A percentile compares a stretch with the other conserved stretches of the same genome.
These are phyloP conservation scores for Candida sphagnicola DNA, from an alignment of 805 yeast genomes.

Conservation along the genomic window DNA sequence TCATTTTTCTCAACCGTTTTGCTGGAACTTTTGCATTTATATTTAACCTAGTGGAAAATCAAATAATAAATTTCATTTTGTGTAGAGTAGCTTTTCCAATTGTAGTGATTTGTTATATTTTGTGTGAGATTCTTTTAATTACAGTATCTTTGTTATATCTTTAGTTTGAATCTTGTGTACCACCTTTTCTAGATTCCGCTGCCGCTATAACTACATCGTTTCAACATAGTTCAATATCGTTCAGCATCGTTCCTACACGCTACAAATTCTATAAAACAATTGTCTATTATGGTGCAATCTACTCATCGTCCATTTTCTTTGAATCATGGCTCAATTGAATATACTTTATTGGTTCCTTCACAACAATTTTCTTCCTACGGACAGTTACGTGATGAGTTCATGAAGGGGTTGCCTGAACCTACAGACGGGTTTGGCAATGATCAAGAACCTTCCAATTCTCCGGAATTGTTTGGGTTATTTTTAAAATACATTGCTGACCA, in stretches of 20 bases:
- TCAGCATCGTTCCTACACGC: too few relatives aligned
- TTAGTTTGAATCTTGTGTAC: not conserved
- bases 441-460: conserved; percentile 82
- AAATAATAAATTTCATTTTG: too few relatives aligned
- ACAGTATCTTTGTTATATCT: too few relatives aligned
- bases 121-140: too few relatives aligned
- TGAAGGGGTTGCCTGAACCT: conserved; percentile 67
- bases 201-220: too few relatives aligned
- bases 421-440: conserved; percentile 85
- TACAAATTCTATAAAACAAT: too few relatives aligned
- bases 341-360: conserved; percentile 83
- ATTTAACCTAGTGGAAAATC: too few relatives aligned
- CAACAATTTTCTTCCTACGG: conserved; percentile 73
- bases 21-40: not conserved
- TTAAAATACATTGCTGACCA: conserved; percentile 62
- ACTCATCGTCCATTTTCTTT: conserved; percentile 72
- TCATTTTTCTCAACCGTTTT: conserved; percentile 1
- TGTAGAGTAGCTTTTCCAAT: too few relatives aligned
- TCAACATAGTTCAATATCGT: too few relatives aligned
- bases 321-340: conserved; percentile 83
- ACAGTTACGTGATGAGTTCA: conserved; percentile 84
- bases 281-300: conserved; percentile 5
- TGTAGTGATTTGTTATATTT: too few relatives aligned
- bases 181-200: not conserved
- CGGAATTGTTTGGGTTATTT: conserved; percentile 81